Base-by-base conservation (phyloP, 768 basidiomycete species). In the Suillus clintonianus region DNA sequence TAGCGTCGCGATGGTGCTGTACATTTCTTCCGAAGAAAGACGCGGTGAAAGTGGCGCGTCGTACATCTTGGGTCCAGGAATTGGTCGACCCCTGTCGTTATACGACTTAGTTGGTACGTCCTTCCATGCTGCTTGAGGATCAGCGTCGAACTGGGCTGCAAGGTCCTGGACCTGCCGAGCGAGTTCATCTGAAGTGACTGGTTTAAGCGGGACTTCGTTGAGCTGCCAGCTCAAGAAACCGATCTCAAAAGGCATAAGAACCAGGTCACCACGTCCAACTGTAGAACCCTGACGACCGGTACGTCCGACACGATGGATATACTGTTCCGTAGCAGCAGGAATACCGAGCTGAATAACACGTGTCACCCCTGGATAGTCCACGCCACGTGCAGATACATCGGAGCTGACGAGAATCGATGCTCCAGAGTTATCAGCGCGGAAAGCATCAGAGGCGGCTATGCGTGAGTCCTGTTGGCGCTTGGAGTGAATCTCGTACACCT, bases 301-400 rank as follows among this genome's bases (percentile, higher is more conserved):
- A 61, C 94, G 84, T 4, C 92, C 91, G 50, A 97, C 86, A 62
- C 95, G 90, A 68, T 95, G 93, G 57, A 95, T 80, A 72, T 97
- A 97, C 67, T 89, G 85, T 24, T 94, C 90, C 11, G 84, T 76
- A 1, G 77, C 80, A 7, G 77, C 73, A 2, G 97, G 95, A 8
- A 91, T 80, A 58, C 97, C 95, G 58, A 99, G 81, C 74, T 98
- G 97, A 67, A 99, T 90, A 65, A 96, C 91, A 43, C 95, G 88
- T 0, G 92, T 93, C 24, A 95, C 91, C 22, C 85, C 87, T 9
- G 94, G 94, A 73, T 96, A 97, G 74, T 97, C 93, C 51, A 96
- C 85, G 17, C 93, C 93, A 62, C 94, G 86, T 24, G 94, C 93
- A 34, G 92, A 95, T 6, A 97, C 88, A 68, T 97, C 95, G 1